Conservation (phyloP, 495 filamentous ascomycete genomes). For the Oleoguttula mirabilis region DNA sequence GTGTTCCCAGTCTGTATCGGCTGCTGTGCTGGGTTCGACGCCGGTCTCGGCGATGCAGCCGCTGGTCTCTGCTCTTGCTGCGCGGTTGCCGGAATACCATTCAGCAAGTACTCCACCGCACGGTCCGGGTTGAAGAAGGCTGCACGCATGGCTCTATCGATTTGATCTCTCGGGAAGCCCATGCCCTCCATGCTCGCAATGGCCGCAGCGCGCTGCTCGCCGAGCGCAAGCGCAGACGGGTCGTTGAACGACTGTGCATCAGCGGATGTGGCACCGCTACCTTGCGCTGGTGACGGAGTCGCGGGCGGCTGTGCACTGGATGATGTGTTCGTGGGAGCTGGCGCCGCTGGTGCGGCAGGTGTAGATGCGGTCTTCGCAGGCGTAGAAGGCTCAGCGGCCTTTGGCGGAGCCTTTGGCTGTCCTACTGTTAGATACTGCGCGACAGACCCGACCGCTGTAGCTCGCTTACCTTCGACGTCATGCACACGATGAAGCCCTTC, state of each 20-base stretch:
- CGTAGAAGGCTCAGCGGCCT: conserved; percentile 48
- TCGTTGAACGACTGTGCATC: conserved; percentile 49
- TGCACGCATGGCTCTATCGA: conserved; percentile 86
- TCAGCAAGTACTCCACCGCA: conserved; percentile 90
- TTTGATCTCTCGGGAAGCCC: conserved; percentile 79
- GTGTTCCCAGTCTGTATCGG: conserved; percentile 20
- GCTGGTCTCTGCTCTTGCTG: conserved; percentile 48
- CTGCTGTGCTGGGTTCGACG: conserved; percentile 10
- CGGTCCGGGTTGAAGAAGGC: conserved; percentile 95
- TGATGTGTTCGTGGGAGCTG: conserved; percentile 36
- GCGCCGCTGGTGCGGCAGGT: conserved; percentile 46
- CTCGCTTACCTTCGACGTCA: conserved; percentile 55
- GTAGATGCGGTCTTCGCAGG: conserved; percentile 59
- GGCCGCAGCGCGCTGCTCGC: conserved; percentile 66
- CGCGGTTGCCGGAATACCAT: conserved; percentile 75
- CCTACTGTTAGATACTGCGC: not conserved
- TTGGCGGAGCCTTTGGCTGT: conserved; percentile 55
- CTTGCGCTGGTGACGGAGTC: conserved; percentile 45
- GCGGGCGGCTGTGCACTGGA: conserved; percentile 41
- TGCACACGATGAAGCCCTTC: conserved; percentile 97
- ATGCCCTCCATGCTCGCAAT: conserved; percentile 94
- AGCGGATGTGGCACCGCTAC: conserved; percentile 29
- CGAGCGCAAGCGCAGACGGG: conserved; percentile 72
- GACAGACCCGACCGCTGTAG: not conserved
- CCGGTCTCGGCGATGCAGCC: conserved; percentile 17